Evolutionary conservation across 257 asterid species (phyloP), one percentile per base, ranked within the genome.

Genomic region (Nicotiana obtusifolia): DNA sequence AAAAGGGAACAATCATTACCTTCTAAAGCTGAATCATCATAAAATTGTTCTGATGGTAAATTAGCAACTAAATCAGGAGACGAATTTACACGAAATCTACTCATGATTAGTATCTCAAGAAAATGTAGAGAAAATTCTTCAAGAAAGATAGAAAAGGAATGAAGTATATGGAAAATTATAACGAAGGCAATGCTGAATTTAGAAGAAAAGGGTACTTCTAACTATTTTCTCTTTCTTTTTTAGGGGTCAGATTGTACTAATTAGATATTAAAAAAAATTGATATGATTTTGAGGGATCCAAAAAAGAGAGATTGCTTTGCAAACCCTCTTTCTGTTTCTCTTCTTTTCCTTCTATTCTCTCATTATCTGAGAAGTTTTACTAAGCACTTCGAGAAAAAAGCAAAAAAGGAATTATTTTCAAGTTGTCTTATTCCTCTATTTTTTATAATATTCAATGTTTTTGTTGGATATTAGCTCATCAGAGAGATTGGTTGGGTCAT

Each of bases 21-120:
- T 88, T 92, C 93, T 81, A 94, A 86, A 44, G 93, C 90, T 0
- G 97, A 89, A 86, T 94, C 93, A 83, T 91, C 94, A 54, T 87
- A 82, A 4, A 66, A 78, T 30, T 89, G 90, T 76, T 78, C 59
- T 4, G 76, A 66, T 61, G 84, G 19, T 19, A 86, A 67, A 24
- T 88, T 77, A 8, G 86, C 85, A 75, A 68, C 69, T 37, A 87
- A 80, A 5, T 89, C 90, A 0, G 94, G 91, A 26, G 90, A 81
- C 1, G 97, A 89, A 84, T 85, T 80, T 54, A 81, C 86, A 28
- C 89, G 91, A 82, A 71, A 11, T 83, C 78, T 82, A 84, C 81
- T 88, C 95, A 91, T 92, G 56, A 31, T 88, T 33, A 81, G 17
- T 59, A 64, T 78, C 28, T 67, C 77, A 81, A 85, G 47, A 41